Base-by-base conservation (phyloP, 257 asterid genomes). In the Paraleonurus japonicus region DNA sequence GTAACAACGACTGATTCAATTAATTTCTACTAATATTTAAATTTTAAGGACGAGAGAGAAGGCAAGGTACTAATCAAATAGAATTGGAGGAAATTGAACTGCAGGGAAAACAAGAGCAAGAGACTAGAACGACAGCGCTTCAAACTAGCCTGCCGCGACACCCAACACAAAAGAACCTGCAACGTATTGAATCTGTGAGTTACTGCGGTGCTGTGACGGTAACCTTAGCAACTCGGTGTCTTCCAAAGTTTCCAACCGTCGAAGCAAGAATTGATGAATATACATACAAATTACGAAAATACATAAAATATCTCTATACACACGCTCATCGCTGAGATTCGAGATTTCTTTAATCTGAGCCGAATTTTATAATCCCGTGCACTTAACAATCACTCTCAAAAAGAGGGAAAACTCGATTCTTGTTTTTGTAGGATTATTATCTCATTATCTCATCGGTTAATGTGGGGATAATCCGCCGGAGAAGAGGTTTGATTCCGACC, bases 401-500 rank as follows among this genome's bases (percentile, higher is more conserved):
- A 55, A 24, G 1, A 72, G 65, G 37, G 58, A 39, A 41, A n/a
- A 35, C 43, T 62, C 23, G 35, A 60, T 62, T 62, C 20, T 28
- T 28, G 10, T 61, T 33, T 61, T 39, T 65, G 53, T 54, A 64
- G 58, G 60, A 47, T 1, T 66, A 19, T 37, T 37, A 35, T 48
- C 60, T 51, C 67, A 19, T 37, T 37, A 35, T 48, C 60, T 51
- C 65, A 51, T 66, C 64, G 78, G 57, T 70, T 74, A 70, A 50
- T 33, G 78, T 20, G 70, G 61, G 51, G 20, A 64, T 19, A 58
- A 55, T 48, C 33, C 58, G 15, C 65, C 53, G 28, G 24, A 59
- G 30, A 63, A 57, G 60, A 76, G 82, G 79, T 76, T 61, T 43
- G 4, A 43, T 65, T 43, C 51, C 39, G 55, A 27, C 76, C 70